These are phyloP conservation scores for Parasarocladium wereldwijsianum DNA, from an alignment of 2,329 filamentous ascomycete species.

Conservation along the genomic window DNA sequence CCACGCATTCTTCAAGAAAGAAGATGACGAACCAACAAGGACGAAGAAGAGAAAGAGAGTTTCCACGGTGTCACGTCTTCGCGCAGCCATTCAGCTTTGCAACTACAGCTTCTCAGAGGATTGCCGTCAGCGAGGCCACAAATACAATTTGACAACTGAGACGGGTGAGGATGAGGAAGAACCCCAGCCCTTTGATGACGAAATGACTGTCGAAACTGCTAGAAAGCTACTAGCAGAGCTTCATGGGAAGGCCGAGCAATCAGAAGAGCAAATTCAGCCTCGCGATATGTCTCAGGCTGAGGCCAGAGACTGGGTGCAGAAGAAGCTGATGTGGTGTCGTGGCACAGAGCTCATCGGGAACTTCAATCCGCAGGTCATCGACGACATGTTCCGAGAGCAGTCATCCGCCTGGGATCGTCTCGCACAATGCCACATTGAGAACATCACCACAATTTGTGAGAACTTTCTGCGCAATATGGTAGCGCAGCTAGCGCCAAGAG, in stretches of 20 bases:
- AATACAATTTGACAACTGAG: too few species aligned
- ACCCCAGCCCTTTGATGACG: not conserved
- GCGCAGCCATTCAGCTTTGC: not conserved
- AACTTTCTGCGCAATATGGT: not conserved
- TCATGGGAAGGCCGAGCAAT: too few species aligned
- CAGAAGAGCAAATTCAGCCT: too few species aligned
- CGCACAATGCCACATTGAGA: not conserved
- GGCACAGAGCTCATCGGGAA: not conserved
- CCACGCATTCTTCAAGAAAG: not conserved
- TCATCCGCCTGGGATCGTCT: not conserved
- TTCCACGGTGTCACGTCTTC: not conserved
- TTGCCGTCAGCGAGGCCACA: not conserved
- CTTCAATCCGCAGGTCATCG: not conserved
- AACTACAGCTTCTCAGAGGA: not conserved
- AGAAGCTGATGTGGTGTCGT: not conserved
- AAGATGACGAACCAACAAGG: too few species aligned
- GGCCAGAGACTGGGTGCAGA: too few species aligned
- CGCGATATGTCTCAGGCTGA: too few species aligned
- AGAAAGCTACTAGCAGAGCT: too few species aligned
- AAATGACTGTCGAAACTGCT: too few species aligned
- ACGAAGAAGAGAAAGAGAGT: too few species aligned
- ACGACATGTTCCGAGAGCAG: not conserved
- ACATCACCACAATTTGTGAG: not conserved
- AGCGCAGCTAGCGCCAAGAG: not conserved
- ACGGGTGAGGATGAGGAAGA: too few species aligned